Evolutionary conservation across 768 basidiomycete genomes (phyloP).

Genomic region (Coprinopsis cinerea): DNA sequence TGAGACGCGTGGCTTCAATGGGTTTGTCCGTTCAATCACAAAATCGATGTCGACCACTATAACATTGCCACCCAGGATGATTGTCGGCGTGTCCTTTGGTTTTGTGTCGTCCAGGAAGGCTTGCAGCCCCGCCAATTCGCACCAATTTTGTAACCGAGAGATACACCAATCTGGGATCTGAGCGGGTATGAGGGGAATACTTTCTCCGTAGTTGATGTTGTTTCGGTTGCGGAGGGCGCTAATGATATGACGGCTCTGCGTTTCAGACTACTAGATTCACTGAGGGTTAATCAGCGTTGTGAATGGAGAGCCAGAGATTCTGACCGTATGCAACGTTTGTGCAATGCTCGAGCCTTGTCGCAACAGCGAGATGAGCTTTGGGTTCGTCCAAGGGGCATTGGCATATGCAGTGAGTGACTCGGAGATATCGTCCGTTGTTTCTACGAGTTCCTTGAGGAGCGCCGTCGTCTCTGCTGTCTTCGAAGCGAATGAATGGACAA

Average conservation of each 20-base stretch:
- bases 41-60: constrained; percentile 75
- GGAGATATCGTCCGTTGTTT: constrained; percentile 45
- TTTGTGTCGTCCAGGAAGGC: constrained; percentile 58
- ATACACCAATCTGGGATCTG: constrained; percentile 53
- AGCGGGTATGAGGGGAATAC: constrained; percentile 46
- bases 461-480: constrained; percentile 36
- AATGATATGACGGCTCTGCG: constrained; percentile 44
- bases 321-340: constrained; percentile 48
- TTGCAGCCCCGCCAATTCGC: constrained; percentile 64
- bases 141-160: constrained; percentile 55
- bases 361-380: constrained; percentile 63
- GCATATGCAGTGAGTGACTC: constrained; percentile 48
- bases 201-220: constrained; percentile 53
- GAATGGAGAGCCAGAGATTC: constrained; percentile 16
- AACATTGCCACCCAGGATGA: constrained; percentile 74
- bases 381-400: constrained; percentile 47
- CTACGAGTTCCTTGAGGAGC: constrained; percentile 45
- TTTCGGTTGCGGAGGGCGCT: constrained; percentile 40
- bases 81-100: constrained; percentile 40
- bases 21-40: constrained; percentile 34
- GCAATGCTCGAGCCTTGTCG: constrained; percentile 56
- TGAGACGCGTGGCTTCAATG: constrained; percentile 30
- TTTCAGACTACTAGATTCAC: constrained; percentile 40
- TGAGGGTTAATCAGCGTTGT: constrained; percentile 13
- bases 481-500: constrained; percentile 40